Evolutionary conservation across 495 filamentous ascomycete species (phyloP), one percentile per base, ranked within the genome.

Genomic region (Aspergillus cavernicola): DNA sequence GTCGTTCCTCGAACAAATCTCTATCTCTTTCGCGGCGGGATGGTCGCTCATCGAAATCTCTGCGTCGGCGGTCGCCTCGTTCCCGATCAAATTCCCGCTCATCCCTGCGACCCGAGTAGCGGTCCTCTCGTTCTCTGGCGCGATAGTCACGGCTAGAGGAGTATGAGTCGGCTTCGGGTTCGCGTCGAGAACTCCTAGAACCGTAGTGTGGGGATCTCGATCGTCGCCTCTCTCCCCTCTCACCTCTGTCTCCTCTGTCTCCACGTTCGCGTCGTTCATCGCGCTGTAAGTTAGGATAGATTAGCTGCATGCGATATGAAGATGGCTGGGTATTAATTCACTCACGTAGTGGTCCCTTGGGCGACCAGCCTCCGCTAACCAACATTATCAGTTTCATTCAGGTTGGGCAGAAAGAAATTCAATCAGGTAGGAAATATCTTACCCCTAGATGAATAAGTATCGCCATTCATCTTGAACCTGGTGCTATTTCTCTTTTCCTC

Each of bases 101-200:
- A 37, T 79, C 80, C 40, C 73, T 72, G 15, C 85, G 80, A 22
- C 80, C 81, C 15, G 83, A 81, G 63, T 95, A 95, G 58, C 89
- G 80, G 50, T 95, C 90, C 64, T 96, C 91, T 38, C 91, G 85
- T 75, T 96, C 91, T 31, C 91, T 80, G 63, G 92, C 91, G 68
- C 91, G 81, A 69, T 93, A 92, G 73, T 86, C 90, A 44, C 91
- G 85, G 66, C 89, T 95, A 7, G 87, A 88, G 8, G 90, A 92
- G 72, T 97, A 97, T 9, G 88, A 83, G 64, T 97, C 91, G 66
- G 82, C 79, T 59, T 95, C 90, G 57, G 80, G 79, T 39, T 89
- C 85, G 43, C 81, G 77, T 55, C 81, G 78, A 47, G 77, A 70
- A 24, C 69, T 73, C 53, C 85, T 80, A 49, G 81, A 77, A 57